These are phyloP conservation scores for Monosporascus sp. DNA, from an alignment of 2,329 filamentous ascomycete species.

Conservation along the genomic window DNA sequence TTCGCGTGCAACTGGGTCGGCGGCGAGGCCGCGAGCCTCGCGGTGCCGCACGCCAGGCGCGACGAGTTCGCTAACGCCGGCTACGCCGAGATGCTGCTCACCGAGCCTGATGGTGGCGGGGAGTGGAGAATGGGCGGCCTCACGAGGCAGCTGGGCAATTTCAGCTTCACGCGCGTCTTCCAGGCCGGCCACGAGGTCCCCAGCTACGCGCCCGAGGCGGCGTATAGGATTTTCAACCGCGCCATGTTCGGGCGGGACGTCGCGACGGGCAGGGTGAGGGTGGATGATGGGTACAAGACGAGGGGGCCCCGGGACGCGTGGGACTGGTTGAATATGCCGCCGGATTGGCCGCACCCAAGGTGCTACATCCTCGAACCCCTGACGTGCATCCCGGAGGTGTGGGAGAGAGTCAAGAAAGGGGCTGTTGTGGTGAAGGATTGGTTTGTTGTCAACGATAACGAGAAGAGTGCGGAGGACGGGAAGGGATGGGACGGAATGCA, in stretches of 20 bases:
- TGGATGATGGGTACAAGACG: constrained; percentile 32
- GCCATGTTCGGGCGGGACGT: constrained; percentile 43
- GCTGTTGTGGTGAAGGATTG: constrained; percentile 15
- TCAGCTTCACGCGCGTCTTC: constrained; percentile 52
- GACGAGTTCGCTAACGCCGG: neutral
- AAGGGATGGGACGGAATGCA: too few species aligned
- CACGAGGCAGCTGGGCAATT: constrained; percentile 63
- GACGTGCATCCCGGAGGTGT: constrained; percentile 13
- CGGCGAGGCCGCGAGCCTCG: constrained; percentile 43
- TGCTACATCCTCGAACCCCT: constrained; percentile 15
- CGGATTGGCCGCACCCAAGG: constrained; percentile 4
- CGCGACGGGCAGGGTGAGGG: constrained; percentile 44
- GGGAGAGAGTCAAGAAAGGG: constrained; percentile 10
- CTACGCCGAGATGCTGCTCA: neutral
- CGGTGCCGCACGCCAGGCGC: constrained; percentile 20
- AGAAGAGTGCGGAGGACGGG: too few species aligned
- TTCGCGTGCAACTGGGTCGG: constrained; percentile 54
- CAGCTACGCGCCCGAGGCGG: constrained; percentile 25
- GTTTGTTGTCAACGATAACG: constrained; percentile 13
- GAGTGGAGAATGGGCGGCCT: constrained; percentile 35
- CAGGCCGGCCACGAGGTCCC: constrained; percentile 50
- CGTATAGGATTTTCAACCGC: constrained; percentile 18
- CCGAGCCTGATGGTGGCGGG: neutral
- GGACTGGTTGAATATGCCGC: constrained; percentile 38
- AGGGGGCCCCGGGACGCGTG: constrained; percentile 19